These are phyloP conservation scores for Mimosa pudica DNA, from an alignment of 306 rosid genomes.

Conservation along the genomic window DNA sequence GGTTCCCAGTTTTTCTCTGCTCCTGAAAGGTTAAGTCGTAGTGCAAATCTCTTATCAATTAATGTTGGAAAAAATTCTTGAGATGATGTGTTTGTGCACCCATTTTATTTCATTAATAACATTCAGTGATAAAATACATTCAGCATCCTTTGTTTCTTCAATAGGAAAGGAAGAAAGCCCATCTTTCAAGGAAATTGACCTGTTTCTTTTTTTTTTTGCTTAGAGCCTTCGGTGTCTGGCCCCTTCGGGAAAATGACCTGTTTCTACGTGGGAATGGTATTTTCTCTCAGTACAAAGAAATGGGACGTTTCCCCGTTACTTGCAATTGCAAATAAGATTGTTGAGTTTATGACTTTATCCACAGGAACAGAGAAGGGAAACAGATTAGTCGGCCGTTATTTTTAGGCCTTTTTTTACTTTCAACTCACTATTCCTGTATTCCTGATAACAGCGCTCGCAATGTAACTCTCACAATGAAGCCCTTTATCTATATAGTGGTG, in stretches of 20 bases:
- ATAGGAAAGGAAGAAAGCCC: not conserved
- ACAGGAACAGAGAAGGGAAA: not conserved
- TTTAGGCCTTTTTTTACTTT: not conserved
- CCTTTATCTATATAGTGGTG: not conserved
- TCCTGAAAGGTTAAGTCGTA: slow-evolving; percentile 41
- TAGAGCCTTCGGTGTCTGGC: too few species aligned
- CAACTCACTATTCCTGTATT: not conserved
- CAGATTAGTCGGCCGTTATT: not conserved
- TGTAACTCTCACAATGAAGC: not conserved
- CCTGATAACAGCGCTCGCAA: not conserved
- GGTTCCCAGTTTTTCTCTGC: slow-evolving; percentile 19
- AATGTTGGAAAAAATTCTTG: not conserved
- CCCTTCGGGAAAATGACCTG: not conserved
- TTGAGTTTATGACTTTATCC: not conserved
- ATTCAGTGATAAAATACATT: too few species aligned
- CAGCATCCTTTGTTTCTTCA: not conserved
- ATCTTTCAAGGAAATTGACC: not conserved
- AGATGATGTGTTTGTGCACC: not conserved
- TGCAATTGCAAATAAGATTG: not conserved
- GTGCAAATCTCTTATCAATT: slow-evolving; percentile 46
- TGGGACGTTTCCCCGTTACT: not conserved
- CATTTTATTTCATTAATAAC: not conserved
- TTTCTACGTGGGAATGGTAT: not conserved
- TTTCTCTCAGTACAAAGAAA: not conserved
- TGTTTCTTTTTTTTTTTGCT: too few species aligned